Percentiles rank a stretch among this genome's conserved stretches.
Evolutionary conservation across 1,139 yeast genomes (phyloP).

Genomic region (Debaryomyces coudertii): DNA sequence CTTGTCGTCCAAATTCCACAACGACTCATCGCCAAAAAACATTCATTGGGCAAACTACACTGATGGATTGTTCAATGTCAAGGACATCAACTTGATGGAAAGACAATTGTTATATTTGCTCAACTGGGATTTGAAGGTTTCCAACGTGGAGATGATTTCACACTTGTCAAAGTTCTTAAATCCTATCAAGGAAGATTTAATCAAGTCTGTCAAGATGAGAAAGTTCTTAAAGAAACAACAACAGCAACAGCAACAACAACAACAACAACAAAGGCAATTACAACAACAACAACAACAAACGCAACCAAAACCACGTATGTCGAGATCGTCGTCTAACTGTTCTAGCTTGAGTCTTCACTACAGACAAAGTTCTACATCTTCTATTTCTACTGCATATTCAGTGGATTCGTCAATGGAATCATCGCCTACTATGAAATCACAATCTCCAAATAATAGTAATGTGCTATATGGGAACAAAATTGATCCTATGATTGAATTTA

Average conservation of each 20-base stretch:
- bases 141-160: conserved; percentile 53
- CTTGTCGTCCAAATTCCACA: conserved; percentile 71
- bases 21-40: conserved; percentile 77
- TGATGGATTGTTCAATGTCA: conserved; percentile 66
- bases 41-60: conserved; percentile 79
- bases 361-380: conserved; percentile 34
- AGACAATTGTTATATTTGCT: conserved; percentile 69
- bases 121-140: conserved; percentile 69
- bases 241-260: conserved; percentile 18
- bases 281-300: conserved; percentile 13
- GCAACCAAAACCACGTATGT: conserved; percentile 13
- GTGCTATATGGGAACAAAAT: conserved; percentile 19
- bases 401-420: conserved; percentile 15
- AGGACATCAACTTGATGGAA: conserved; percentile 80
- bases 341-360: conserved; percentile 22
- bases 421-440: conserved; percentile 12
- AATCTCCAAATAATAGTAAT: conserved; percentile 3
- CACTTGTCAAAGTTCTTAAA: conserved; percentile 57
- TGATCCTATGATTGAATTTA: conserved; percentile 46
- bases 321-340: conserved; percentile 19
- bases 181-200: conserved; percentile 64
- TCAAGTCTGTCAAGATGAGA: conserved; percentile 43
- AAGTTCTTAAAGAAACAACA: conserved; percentile 34
- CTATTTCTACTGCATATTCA: conserved; percentile 27
- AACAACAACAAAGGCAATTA: conserved; percentile 19